These are phyloP conservation scores for Afroboletus lepidellus DNA, from an alignment of 1,284 basidiomycete species.

Conservation along the genomic window DNA sequence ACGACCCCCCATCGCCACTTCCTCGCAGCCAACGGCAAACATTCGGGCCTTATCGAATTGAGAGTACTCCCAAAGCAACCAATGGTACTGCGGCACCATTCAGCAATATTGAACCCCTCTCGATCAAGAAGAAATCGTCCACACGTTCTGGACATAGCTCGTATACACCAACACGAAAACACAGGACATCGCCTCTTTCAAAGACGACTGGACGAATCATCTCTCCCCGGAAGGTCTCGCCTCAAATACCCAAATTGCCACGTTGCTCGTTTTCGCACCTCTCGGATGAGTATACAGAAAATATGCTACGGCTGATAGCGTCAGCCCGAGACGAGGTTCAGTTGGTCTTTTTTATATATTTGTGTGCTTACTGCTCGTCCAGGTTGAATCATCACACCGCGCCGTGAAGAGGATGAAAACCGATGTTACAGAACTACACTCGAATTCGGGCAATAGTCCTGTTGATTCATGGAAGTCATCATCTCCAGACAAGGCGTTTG, in stretches of 20 bases:
- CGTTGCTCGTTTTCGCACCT: slow-evolving; percentile 22
- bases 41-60: slow-evolving; percentile 51
- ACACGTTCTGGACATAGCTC: slow-evolving; percentile 41
- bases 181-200: slow-evolving; percentile 50
- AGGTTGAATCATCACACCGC: slow-evolving; percentile 67
- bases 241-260: slow-evolving; percentile 40
- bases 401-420: slow-evolving; percentile 69
- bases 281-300: slow-evolving; percentile 39
- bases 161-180: slow-evolving; percentile 44
- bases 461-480: slow-evolving; percentile 43
- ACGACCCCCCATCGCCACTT: slow-evolving; percentile 44
- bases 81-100: slow-evolving; percentile 22
- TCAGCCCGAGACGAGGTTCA: slow-evolving; percentile 68
- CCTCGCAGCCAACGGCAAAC: slow-evolving; percentile 69
- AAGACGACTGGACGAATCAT: slow-evolving; percentile 43
- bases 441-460: slow-evolving; percentile 22
- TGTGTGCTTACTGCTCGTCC: slow-evolving; percentile 9
- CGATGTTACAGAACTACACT: slow-evolving; percentile 48
- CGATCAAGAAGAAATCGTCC: slow-evolving; percentile 77
- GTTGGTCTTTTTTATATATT: neutral
- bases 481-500: slow-evolving; percentile 54
- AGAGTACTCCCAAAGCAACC: slow-evolving; percentile 46
- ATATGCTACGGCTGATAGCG: slow-evolving; percentile 47
- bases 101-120: slow-evolving; percentile 60
- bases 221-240: slow-evolving; percentile 55